phyloP scores from a whole-genome alignment of 257 asterid species.

The Solanum ahanhuiri region DNA sequence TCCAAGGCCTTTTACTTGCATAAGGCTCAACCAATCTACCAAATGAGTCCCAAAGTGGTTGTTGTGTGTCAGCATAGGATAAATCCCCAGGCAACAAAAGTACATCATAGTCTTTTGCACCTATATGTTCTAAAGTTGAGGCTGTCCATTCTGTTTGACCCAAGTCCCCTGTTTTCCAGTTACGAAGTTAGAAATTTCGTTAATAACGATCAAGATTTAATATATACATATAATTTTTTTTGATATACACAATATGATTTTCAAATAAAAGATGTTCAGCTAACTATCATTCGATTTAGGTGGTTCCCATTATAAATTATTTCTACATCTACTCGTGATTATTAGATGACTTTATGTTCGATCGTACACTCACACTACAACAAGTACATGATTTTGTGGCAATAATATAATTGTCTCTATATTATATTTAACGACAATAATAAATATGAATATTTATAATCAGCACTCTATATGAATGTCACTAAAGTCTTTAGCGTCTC shows the following conservation, averaged over 20 bases:
- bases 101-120: slow-evolving; percentile 48
- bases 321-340: neutral
- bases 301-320: no score
- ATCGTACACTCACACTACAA: neutral
- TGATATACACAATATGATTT: no score
- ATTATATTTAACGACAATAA: no score
- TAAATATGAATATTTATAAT: no score
- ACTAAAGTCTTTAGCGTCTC: no score
- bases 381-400: fast-evolving
- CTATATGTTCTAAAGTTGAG: slow-evolving; percentile 59
- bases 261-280: no score
- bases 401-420: no score
- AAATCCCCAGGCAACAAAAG: slow-evolving; percentile 72
- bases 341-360: neutral
- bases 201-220: no score
- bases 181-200: neutral
- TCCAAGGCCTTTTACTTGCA: slow-evolving; percentile 72
- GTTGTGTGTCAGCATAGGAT: slow-evolving; percentile 69
- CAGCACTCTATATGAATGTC: neutral
- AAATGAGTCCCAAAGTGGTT: slow-evolving; percentile 81
- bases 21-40: slow-evolving; percentile 69
- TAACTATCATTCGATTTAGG: no score
- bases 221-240: no score
- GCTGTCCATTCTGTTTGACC: slow-evolving; percentile 88
- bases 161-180: slow-evolving; percentile 40